Base-by-base conservation (phyloP, 495 filamentous ascomycete species). In the Talaromyces nanjingensis region DNA sequence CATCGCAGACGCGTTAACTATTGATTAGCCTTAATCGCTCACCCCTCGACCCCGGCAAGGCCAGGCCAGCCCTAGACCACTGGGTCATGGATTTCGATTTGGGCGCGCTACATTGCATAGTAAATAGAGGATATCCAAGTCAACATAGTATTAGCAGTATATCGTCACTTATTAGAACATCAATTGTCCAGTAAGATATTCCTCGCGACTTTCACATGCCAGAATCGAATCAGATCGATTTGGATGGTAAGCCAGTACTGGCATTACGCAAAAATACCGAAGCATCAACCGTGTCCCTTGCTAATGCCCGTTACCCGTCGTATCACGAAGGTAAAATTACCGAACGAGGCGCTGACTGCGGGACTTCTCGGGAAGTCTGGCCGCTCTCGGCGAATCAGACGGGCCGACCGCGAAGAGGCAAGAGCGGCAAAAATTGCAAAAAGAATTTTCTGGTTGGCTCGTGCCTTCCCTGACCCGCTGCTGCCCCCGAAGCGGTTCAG, bases 391-490 rank as follows among this genome's bases (percentile, higher is more conserved):
- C 53, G 53, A 56, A 56, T 56, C 53, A 56, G 53, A 56, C 52
- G 52, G 52, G 52, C 52, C 52, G 52, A 55, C 2, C 6, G 12
- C 9, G 53, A 56, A 16, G 12, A 14, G 27, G 53, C 53, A 29
- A 14, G 53, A 29, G 53, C 22, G 27, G 27, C 22, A 56, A 29
- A 56, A 20, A 2, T 7, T 8, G 22, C 24, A 6, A 29, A 14
- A 18, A 56, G 12, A 18, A 22, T 25, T n/a, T 27, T 56, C 53
- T 29, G 22, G 27, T 56, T 56, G 53, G 53, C 53, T 29, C 53
- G 53, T 56, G 22, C 53, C 53, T 56, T 56, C 53, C 53, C 53
- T 27, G 22, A 49, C 45, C 45, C 45, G 45, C 53, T 22, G n/a
- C 53, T 56, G n/a, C 53, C 27, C 52, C 52, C 22, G 25, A 55